Evolutionary conservation across 1,139 yeast genomes (phyloP), one percentile per base, ranked within the genome.

Genomic region (Yamadazyma epiphylla): DNA sequence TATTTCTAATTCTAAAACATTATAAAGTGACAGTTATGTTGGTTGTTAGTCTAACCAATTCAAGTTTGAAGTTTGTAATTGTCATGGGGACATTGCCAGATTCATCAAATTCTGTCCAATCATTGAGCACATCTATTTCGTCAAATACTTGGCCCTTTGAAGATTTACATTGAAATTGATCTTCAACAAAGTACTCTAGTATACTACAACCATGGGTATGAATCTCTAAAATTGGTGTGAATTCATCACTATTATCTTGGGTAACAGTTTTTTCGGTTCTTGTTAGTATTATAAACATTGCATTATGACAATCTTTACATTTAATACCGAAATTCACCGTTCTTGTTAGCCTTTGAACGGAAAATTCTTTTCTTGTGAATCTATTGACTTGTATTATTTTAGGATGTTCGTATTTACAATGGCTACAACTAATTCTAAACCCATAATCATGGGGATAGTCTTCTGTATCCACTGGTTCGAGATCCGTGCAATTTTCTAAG

Each of bases 31-130:
- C 20, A 10, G 20, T 7, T 10, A 7, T 10, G 20, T 17, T 17
- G 9, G 10, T 17, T 10, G 11, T 5, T 13, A 30, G n/a, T 15
- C n/a, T 12, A 15, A 30, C 33, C 9, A 35, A 13, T 27, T 41
- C 32, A 80, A 88, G 86, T 30, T 61, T 49, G 17, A 77, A 65
- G 10, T 85, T 86, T 1, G 83, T 76, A 6, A 89, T 71, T 13
- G 87, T 75, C 19, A 87, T 94, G 51, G 88, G 96, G 17, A 64
- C 72, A 5, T 76, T 73, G 7, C 80, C 79, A 45, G 74, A 71
- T 32, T 88, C 96, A 49, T 89, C 96, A 50, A 86, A 88, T 44
- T 87, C 96, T 47, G 77, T 84, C 91, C 95, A 88, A 48, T 89
- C 96, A 28, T 72, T 74, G 24, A 70, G 72, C 30, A 86, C 55